Conservation (phyloP, 139 green algal genomes). For the Mesotaenium endlicherianum region DNA sequence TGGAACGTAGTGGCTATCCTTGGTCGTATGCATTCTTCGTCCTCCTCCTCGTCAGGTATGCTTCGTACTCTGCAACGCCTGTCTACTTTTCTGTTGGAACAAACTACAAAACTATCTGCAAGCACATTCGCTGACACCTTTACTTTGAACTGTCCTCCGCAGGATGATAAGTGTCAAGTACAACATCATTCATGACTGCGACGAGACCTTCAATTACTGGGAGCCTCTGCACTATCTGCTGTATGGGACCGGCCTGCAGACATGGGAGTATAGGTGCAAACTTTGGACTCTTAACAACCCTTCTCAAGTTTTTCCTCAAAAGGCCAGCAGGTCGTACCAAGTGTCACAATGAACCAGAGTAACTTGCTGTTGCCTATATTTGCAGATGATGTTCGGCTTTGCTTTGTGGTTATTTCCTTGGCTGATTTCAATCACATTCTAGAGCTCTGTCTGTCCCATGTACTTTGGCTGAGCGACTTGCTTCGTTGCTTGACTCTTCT, state of each 20-base stretch:
- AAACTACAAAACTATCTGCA: too few species aligned
- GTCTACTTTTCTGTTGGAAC: too few species aligned
- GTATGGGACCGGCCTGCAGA: slow-evolving; percentile 76
- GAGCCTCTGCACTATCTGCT: slow-evolving; percentile 84
- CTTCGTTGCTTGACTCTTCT: not conserved
- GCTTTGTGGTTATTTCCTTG: not conserved
- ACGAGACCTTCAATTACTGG: slow-evolving; percentile 90
- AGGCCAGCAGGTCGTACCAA: not conserved
- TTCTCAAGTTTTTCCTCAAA: not conserved
- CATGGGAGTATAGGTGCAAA: slow-evolving; percentile 80
- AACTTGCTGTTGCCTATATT: not conserved
- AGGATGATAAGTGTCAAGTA: slow-evolving; percentile 37
- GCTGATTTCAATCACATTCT: not conserved
- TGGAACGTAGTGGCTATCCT: too few species aligned
- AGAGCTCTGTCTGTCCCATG: not conserved
- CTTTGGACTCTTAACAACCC: not conserved
- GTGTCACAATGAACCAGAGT: not conserved
- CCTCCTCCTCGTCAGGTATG: too few species aligned
- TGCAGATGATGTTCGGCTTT: not conserved
- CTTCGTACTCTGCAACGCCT: too few species aligned
- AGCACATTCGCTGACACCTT: too few species aligned
- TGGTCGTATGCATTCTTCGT: too few species aligned
- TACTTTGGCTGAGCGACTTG: not conserved
- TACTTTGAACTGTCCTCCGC: not conserved
- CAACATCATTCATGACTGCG: slow-evolving; percentile 89